These are phyloP conservation scores for Nicotiana paniculata DNA, from an alignment of 257 asterid genomes.

Conservation along the genomic window DNA sequence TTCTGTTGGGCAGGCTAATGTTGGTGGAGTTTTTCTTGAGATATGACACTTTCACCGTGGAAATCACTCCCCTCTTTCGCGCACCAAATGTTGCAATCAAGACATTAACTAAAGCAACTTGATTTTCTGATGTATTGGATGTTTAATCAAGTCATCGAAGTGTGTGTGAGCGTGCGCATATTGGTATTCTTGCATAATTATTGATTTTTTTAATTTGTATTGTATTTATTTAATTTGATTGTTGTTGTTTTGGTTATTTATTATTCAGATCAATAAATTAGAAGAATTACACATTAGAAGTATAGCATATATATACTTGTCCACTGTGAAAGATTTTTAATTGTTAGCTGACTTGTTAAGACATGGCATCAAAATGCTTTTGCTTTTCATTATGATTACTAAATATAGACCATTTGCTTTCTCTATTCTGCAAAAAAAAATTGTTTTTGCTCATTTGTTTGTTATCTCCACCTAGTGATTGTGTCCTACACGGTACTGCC, in stretches of 20 bases:
- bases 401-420: no score
- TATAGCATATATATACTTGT: neutral
- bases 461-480: no score
- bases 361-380: neutral
- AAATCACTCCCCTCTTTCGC: conserved; percentile 23
- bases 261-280: neutral
- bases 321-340: neutral
- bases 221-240: neutral
- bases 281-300: neutral
- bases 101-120: conserved; percentile 29
- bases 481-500: no score
- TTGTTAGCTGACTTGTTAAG: neutral
- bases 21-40: conserved; percentile 61
- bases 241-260: neutral
- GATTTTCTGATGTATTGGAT: neutral
- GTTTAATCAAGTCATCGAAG: neutral
- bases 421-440: no score
- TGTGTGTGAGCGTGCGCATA: neutral
- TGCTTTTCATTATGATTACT: no score
- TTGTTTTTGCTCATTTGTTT: no score
- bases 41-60: conserved; percentile 47
- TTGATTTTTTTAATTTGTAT: neutral
- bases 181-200: neutral
- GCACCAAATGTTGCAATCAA: conserved; percentile 49
- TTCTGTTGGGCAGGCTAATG: conserved; percentile 48